Base-by-base conservation (phyloP, 306 rosid species). In the Chamaecrista fasciculata region DNA sequence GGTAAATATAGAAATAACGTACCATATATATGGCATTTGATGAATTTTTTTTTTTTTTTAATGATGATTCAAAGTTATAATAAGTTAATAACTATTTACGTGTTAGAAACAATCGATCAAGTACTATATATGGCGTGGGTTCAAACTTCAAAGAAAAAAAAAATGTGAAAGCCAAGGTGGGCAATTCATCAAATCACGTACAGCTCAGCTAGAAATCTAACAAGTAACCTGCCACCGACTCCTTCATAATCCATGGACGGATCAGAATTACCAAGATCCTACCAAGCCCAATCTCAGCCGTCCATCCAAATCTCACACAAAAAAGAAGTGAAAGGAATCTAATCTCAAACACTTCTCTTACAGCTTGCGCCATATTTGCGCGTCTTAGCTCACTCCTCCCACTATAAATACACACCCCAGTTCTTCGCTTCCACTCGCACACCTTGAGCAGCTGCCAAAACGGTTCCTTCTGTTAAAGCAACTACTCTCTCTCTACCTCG, bases 331-430 rank as follows among this genome's bases (percentile, higher is more conserved):
- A n/a, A n/a, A 11, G 20, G 2, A 9, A 46, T 24, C 39, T 15
- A 53, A 78, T 66, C 51, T 47, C 28, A 26, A 31, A 28, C 77
- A 39, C 57, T 48, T 66, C 34, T 29, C 56, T 37, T 69, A 19
- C 10, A 3, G 5, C 20, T 2, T 1, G 66, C 59, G 79, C 69
- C 52, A 15, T 29, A 8, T 79, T 63, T 47, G 21, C 10, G 83
- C 67, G 68, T 25, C 64, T 8, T 2, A n/a, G 8, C 0, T 1
- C n/a, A 2, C 11, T 5, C 67, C 0, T 52, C 55, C 12, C 52
- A 68, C 82, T 79, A 79, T 79, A 79, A 74, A 79, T 55, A 14
- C 73, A 6, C 15, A 53, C 24, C 64, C 4, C 25, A 53, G 18
- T 28, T 44, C 25, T 3, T 3, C 2, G 2, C 56, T 69, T n/a